A percentile compares a stretch with the other conserved stretches of the same genome.
Evolutionary conservation across 768 basidiomycete species (phyloP).

Genomic region (Lepiota venenata): DNA sequence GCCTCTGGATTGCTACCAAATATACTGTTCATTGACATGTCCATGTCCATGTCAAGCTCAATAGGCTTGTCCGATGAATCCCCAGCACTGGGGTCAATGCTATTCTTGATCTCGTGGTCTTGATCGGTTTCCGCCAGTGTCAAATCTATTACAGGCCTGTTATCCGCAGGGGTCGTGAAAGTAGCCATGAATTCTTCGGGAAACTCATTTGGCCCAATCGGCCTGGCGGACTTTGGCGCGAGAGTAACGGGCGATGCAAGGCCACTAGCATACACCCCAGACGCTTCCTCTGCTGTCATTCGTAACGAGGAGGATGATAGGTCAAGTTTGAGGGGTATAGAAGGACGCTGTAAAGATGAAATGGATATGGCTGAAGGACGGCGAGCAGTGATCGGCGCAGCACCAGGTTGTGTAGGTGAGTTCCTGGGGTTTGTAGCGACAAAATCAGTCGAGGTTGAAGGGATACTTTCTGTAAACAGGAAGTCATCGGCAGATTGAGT

Average conservation of each 20-base stretch:
- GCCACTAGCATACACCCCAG: conserved; percentile 51
- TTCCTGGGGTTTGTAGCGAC: conserved; percentile 19
- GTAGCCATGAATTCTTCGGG: conserved; percentile 67
- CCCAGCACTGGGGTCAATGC: conserved; percentile 38
- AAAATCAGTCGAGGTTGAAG: conserved; percentile 17
- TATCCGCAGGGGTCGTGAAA: conserved; percentile 32
- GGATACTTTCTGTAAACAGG: conserved; percentile 8
- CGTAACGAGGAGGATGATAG: conserved; percentile 68
- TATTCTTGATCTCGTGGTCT: conserved; percentile 14
- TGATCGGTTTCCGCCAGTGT: conserved; percentile 34
- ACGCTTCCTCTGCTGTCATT: conserved; percentile 65
- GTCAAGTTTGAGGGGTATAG: conserved; percentile 75
- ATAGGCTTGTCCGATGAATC: conserved; percentile 79
- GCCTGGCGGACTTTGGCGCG: conserved; percentile 75
- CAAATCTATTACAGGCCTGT: conserved; percentile 56
- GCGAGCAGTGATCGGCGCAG: conserved; percentile 31
- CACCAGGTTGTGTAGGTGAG: conserved; percentile 29
- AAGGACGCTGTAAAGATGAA: conserved; percentile 72
- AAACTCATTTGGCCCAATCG: conserved; percentile 50
- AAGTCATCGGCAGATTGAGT: neutral
- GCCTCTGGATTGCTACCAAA: conserved; percentile 47
- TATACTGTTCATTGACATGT: conserved; percentile 49
- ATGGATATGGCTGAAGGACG: conserved; percentile 78
- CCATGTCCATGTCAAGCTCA: conserved; percentile 75
- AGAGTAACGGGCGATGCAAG: conserved; percentile 78